These are phyloP conservation scores for Thelephora terrestris DNA, from an alignment of 1,284 basidiomycete genomes.

Conservation along the genomic window DNA sequence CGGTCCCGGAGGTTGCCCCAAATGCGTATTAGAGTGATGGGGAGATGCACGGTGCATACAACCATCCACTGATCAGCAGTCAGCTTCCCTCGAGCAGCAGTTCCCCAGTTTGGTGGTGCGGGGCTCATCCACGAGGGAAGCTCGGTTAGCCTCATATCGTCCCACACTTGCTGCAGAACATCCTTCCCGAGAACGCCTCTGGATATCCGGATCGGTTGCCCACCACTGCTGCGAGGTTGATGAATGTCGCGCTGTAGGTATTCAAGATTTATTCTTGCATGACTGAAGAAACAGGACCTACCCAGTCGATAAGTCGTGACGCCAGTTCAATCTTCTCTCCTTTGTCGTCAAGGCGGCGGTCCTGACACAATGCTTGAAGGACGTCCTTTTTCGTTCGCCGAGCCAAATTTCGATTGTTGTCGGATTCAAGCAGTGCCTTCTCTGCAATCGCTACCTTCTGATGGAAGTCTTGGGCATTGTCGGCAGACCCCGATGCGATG, in stretches of 20 bases:
- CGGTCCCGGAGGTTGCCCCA: slow-evolving; percentile 8
- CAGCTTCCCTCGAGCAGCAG: slow-evolving; percentile 13
- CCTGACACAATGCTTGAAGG: too few relatives aligned
- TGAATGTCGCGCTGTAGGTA: background rate
- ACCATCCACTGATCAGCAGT: slow-evolving; percentile 19
- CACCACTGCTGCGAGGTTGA: too few relatives aligned
- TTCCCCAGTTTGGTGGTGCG: slow-evolving; percentile 13
- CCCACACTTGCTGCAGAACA: slow-evolving; percentile 7
- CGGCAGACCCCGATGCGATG: too few relatives aligned
- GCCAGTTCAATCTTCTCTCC: background rate
- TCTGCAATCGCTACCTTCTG: too few relatives aligned
- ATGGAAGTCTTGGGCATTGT: too few relatives aligned
- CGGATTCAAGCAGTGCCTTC: too few relatives aligned
- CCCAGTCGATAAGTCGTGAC: background rate
- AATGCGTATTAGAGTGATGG: slow-evolving; percentile 12
- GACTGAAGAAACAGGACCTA: background rate
- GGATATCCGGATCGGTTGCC: too few relatives aligned
- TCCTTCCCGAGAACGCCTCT: slow-evolving; percentile 1
- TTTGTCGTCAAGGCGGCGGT: background rate
- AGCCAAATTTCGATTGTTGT: too few relatives aligned
- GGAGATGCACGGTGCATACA: slow-evolving; percentile 12
- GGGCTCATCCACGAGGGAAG: slow-evolving; percentile 16
- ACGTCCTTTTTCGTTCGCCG: too few relatives aligned
- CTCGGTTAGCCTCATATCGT: slow-evolving; percentile 9
- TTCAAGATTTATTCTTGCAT: background rate